Conservation (phyloP, 805 yeast species). For the Zygosaccharomyces lentus region DNA sequence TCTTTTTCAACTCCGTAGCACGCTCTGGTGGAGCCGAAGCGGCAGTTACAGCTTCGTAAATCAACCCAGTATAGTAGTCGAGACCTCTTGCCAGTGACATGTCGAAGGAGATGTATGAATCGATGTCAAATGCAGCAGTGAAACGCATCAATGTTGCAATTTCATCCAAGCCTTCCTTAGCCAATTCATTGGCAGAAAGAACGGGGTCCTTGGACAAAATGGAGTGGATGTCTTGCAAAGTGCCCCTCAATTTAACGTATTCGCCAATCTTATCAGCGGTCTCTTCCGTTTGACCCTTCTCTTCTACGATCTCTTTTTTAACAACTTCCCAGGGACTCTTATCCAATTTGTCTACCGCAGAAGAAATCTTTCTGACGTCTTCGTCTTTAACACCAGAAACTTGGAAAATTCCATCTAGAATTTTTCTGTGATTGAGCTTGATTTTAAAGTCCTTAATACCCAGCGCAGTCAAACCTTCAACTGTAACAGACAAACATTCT, state of each 20-base stretch:
- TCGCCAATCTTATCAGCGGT: conserved; percentile 92
- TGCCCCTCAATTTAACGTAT: conserved; percentile 81
- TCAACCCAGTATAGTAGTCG: conserved; percentile 95
- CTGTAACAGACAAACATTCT: conserved; percentile 74
- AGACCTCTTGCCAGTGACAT: conserved; percentile 95
- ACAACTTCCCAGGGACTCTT: conserved; percentile 95
- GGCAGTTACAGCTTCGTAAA: conserved; percentile 92
- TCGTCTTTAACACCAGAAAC: conserved; percentile 92
- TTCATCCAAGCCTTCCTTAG: conserved; percentile 76
- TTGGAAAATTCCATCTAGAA: conserved; percentile 91
- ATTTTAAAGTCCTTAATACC: conserved; percentile 88
- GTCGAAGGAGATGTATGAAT: conserved; percentile 70
- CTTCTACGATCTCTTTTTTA: conserved; percentile 84
- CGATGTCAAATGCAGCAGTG: conserved; percentile 77
- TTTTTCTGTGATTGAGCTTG: conserved; percentile 92
- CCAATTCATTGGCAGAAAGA: conserved; percentile 62
- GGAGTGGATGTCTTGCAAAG: conserved; percentile 57
- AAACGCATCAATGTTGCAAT: conserved; percentile 72
- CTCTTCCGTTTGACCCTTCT: conserved; percentile 84
- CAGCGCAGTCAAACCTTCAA: conserved; percentile 77
- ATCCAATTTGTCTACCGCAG: conserved; percentile 96
- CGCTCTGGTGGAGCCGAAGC: conserved; percentile 94
- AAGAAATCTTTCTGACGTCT: conserved; percentile 87
- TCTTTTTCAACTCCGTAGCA: conserved; percentile 62
- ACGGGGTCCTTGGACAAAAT: conserved; percentile 53